phyloP scores from a whole-genome alignment of 257 asterid genomes.

The Solanum corneliomulleri region DNA sequence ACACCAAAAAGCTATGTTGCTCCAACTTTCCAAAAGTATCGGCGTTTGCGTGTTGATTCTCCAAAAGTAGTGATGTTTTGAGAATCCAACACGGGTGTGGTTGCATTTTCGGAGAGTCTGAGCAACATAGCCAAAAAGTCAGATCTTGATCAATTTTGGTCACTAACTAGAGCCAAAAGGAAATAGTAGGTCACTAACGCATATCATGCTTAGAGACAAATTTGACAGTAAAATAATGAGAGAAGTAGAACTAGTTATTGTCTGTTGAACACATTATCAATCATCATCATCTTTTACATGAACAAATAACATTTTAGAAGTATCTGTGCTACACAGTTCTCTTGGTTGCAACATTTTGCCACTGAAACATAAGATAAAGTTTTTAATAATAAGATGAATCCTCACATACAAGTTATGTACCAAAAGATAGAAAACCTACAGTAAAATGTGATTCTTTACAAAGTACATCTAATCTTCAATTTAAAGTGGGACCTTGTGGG shows the following conservation, averaged over 20 bases:
- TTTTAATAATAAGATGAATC: background rate
- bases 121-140: background rate
- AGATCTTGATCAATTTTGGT: background rate
- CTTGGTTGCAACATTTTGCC: background rate
- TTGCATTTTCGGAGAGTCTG: background rate
- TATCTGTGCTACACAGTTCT: background rate
- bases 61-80: background rate
- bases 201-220: background rate
- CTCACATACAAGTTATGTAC: background rate
- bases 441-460: background rate
- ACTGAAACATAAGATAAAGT: background rate
- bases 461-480: background rate
- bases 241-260: background rate
- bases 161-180: background rate
- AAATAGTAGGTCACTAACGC: background rate
- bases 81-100: background rate
- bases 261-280: background rate
- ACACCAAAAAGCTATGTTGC: background rate
- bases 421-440: background rate
- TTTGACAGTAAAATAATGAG: background rate
- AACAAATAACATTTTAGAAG: background rate
- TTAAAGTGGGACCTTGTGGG: background rate
- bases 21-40: background rate
- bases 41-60: background rate
- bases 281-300: background rate